Evolutionary conservation across 345 rosid genomes (phyloP), one percentile per base, ranked within the genome.

Genomic region (Gossypioides kirkii): DNA sequence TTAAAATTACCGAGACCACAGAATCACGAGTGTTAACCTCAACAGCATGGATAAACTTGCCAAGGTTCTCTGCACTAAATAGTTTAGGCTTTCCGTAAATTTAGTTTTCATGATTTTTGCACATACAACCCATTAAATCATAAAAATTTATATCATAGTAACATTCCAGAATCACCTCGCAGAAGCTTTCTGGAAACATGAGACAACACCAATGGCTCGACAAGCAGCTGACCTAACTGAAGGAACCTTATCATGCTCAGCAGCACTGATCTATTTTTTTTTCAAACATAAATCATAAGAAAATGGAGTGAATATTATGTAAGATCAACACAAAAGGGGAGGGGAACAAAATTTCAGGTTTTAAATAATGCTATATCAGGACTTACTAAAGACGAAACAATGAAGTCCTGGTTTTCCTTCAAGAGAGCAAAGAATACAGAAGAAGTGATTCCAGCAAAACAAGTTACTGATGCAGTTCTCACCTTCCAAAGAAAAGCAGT

Each of bases 401-500:
- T 70, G 69, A 92, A 92, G 42, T 84, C 85, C 76, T 82, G 91
- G 63, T 86, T 84, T 74, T 80, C 84, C 75, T 85, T 82, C 70
- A 67, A 71, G 62, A 94, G 88, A 42, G 90, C 76, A 80, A 71
- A 76, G 85, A 92, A 92, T 49, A 83, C 86, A 52, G 89, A 77
- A 50, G 97, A 92, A 73, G 98, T 94, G 65, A 92, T 86, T 76
- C 97, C 98, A 69, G 97, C 98, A 76, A 90, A 94, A 83, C 95
- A 92, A 80, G 97, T 94, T 80, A 94, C 62, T 23, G 97, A 71
- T 68, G 92, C 88, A 78, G 87, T 84, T 82, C 98, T 88, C 84
- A 90, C 97, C 98, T 94, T 77, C 77, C 72, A 76, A 67, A 73
- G 74, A 58, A 41, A 75, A 74, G 56, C 62, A 73, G 11, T 61